These are phyloP conservation scores for Paspalum vaginatum DNA, from an alignment of 176 grass and related monocot genomes.

Conservation along the genomic window DNA sequence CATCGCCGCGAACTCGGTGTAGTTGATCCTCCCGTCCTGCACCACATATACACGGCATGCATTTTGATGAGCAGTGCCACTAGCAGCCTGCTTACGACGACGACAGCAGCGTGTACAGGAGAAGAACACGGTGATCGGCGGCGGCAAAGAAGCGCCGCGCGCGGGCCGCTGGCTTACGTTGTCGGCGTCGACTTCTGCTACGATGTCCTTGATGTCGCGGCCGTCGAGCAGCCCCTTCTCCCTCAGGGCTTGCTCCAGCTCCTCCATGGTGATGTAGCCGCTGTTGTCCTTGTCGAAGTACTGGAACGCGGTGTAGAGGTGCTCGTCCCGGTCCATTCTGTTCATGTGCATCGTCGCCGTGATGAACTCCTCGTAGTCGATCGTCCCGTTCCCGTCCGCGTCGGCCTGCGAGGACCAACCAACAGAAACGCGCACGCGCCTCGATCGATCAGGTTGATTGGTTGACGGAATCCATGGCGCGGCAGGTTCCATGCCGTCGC, in stretches of 20 bases:
- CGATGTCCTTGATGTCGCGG: conserved; percentile 84
- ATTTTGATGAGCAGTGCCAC: neutral
- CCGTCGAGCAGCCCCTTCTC: conserved; percentile 82
- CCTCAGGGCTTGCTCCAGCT: conserved; percentile 74
- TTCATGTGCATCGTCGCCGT: conserved; percentile 95
- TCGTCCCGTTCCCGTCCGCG: conserved; percentile 77
- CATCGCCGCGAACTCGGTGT: conserved; percentile 81
- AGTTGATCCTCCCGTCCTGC: conserved; percentile 89
- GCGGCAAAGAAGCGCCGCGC: no score
- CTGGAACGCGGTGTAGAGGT: conserved; percentile 82
- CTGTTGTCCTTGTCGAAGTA: conserved; percentile 92
- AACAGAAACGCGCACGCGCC: no score
- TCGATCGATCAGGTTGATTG: no score
- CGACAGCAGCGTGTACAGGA: no score
- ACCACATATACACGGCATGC: neutral
- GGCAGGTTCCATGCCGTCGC: neutral
- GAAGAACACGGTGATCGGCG: neutral
- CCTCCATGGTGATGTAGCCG: conserved; percentile 86
- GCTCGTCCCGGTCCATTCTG: conserved; percentile 80
- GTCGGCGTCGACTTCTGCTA: conserved; percentile 74
- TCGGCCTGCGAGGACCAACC: conserved; percentile 53
- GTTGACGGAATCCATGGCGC: no score
- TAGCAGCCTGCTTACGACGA: no score
- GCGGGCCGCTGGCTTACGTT: conserved; percentile 63
- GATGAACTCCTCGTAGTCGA: conserved; percentile 95